A percentile compares a stretch with the other conserved stretches of the same genome.
Conservation (phyloP, 1,284 basidiomycete species). For the Porphyrellus sp. region DNA sequence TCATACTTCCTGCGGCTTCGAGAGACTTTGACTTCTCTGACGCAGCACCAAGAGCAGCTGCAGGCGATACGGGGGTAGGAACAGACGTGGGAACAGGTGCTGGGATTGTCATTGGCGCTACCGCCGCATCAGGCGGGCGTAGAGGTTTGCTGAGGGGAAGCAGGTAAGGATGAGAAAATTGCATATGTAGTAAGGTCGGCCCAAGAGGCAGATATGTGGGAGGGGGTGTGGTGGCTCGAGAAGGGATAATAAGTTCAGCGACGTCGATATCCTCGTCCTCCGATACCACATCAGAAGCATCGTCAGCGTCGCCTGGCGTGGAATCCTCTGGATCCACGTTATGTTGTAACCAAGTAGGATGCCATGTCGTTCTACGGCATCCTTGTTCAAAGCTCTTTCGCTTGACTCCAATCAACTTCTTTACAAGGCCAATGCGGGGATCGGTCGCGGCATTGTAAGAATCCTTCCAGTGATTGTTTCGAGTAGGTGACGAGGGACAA, state of each 20-base stretch:
- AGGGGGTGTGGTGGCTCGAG: constrained; percentile 63
- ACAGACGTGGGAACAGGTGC: constrained; percentile 51
- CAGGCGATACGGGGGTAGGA: constrained; percentile 76
- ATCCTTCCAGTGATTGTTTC: constrained; percentile 41
- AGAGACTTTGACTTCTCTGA: constrained; percentile 61
- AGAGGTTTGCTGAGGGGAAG: constrained; percentile 58
- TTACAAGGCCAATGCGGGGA: constrained; percentile 61
- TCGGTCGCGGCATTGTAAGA: constrained; percentile 61
- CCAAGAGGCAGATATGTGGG: constrained; percentile 68
- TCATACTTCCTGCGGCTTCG: constrained; percentile 58
- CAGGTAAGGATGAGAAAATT: constrained; percentile 60
- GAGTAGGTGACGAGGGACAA: constrained; percentile 10
- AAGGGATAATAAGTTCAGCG: constrained; percentile 34
- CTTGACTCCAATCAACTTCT: constrained; percentile 63
- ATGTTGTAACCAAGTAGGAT: constrained; percentile 40
- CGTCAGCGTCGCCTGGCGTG: constrained; percentile 23
- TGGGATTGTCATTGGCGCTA: constrained; percentile 41
- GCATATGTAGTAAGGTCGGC: constrained; percentile 58
- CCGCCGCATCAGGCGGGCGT: constrained; percentile 51
- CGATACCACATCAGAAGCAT: constrained; percentile 37
- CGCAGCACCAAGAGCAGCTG: constrained; percentile 56
- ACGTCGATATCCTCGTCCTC: constrained; percentile 39
- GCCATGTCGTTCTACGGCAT: constrained; percentile 28
- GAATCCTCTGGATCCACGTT: constrained; percentile 37
- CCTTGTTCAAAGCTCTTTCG: constrained; percentile 45